Evolutionary conservation across 1,284 basidiomycete species (phyloP), one percentile per base, ranked within the genome.

Genomic region (Tetrapyrgos nigripes): DNA sequence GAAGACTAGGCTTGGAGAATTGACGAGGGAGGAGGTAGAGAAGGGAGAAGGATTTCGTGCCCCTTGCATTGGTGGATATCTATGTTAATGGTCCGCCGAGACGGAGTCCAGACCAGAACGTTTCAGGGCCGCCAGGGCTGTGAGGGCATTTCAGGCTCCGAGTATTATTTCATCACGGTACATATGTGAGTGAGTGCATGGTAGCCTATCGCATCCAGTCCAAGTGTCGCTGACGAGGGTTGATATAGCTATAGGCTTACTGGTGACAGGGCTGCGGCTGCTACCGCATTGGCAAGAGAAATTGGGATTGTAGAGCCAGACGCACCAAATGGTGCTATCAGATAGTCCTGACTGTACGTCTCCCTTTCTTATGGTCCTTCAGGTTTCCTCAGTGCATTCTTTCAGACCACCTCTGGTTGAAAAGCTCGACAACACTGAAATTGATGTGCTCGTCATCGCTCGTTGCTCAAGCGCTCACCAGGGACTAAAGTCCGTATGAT

Each of bases 71-170:
- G 1, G 84, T 81, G 11, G 89, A 88, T 53, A 85, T 91, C 58
- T 87, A 80, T 64, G n/a, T n/a, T n/a, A n/a, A n/a, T n/a, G 89
- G 91, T 67, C 89, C 89, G 13, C 89, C 89, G 19, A 80, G 89
- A 35, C 84, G n/a, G n/a, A n/a, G n/a, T n/a, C n/a, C n/a, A n/a
- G n/a, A 84, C 11, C 87, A 91, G 66, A 85, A 84, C 2, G 74
- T 81, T 3, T n/a, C n/a, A n/a, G n/a, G n/a, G n/a, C n/a, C n/a
- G n/a, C n/a, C n/a, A 82, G 80, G 11, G 87, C 89, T 23, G 88
- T 92, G 1, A 76, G 79, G 49, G 81, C 83, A 57, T 89, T 84
- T 73, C 80, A 84, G 59, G 75, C 79, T 47, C 88, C 89, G 27
- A 85, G 87, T n/a, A 87, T 91, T n/a, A n/a, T n/a, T n/a, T n/a